A percentile compares a stretch with the other conserved stretches of the same genome.
These are phyloP conservation scores for Hygrocybe punicea DNA, from an alignment of 768 basidiomycete genomes.

Conservation along the genomic window DNA sequence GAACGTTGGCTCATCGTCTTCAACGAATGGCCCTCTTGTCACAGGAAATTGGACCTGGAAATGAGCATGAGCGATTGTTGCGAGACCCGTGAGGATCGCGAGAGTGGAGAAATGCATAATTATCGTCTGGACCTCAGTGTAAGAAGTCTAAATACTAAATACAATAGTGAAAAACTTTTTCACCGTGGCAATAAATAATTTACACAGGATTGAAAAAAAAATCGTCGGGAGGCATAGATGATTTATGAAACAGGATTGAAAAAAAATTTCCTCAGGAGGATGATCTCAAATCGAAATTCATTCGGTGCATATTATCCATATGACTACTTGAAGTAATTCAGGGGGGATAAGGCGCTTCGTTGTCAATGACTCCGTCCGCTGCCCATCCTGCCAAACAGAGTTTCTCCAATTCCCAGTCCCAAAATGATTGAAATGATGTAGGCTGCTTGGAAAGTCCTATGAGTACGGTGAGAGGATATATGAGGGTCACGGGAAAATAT, in stretches of 20 bases:
- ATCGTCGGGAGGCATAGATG: not conserved
- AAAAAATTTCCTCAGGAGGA: too few species aligned
- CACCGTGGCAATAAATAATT: not conserved
- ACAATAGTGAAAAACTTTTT: conserved; percentile 26
- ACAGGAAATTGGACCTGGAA: conserved; percentile 77
- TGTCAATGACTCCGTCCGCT: conserved; percentile 3
- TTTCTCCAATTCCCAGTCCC: conserved; percentile 73
- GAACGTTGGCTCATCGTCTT: conserved; percentile 54
- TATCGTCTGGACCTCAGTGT: not conserved
- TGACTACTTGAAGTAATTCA: too few species aligned
- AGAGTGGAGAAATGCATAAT: conserved; percentile 37
- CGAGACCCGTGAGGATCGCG: conserved; percentile 37
- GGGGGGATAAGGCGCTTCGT: too few species aligned
- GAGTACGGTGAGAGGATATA: conserved; percentile 4
- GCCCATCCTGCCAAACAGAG: conserved; percentile 60
- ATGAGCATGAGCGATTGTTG: conserved; percentile 57
- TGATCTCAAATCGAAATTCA: too few species aligned
- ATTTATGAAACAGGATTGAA: not conserved
- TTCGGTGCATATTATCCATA: too few species aligned
- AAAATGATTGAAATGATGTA: conserved; percentile 70
- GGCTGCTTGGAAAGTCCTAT: conserved; percentile 80
- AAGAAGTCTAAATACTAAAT: conserved; percentile 1
- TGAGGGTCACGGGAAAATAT: not conserved
- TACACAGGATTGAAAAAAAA: not conserved
- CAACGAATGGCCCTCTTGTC: conserved; percentile 67